Evolutionary conservation across 306 rosid genomes (phyloP), one percentile per base, ranked within the genome.

Genomic region (Gleditsia sinensis): DNA sequence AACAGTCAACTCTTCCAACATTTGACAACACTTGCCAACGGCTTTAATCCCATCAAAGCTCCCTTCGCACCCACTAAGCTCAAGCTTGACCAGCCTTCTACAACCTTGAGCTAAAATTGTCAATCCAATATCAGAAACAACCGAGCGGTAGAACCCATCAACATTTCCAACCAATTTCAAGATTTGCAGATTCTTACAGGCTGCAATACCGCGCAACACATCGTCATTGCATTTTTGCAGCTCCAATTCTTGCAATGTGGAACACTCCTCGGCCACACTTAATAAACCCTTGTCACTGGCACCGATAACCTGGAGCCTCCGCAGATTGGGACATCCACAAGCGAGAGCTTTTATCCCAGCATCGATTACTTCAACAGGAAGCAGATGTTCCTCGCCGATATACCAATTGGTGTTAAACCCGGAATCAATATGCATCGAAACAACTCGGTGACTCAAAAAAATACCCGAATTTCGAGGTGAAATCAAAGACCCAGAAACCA

Each of bases 31-130:
- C 73, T 83, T 84, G 57, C 97, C 98, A 46, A 93, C 86, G 1
- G 98, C 97, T 77, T 93, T 93, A 28, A 93, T 72, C 78, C 98
- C 97, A 69, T 90, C 98, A 30, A 85, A 93, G 71, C 98, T 87
- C 20, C 98, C 98, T 60, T 93, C 95, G 53, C 97, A 93, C 5
- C 96, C 97, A 42, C 62, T 45, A 5, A 93, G 97, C 82, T 93
- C 97, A 39, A 93, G 89, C 84, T 87, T 93, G 77, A 93, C 95
- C 65, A 93, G 8, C 77, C 95, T 85, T 74, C 75, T 83, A 72
- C 98, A 93, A 70, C 98, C 98, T 56, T 87, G 97, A 7, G 98
- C 98, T 39, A 93, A 74, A 78, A 93, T 87, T 9, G 97, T 93
- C 59, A 91, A 74, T 46, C 98, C 98, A 42, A 90, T 78, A 67